These are phyloP conservation scores for Excoecaria cochinchinensis DNA, from an alignment of 345 rosid genomes.

Conservation along the genomic window DNA sequence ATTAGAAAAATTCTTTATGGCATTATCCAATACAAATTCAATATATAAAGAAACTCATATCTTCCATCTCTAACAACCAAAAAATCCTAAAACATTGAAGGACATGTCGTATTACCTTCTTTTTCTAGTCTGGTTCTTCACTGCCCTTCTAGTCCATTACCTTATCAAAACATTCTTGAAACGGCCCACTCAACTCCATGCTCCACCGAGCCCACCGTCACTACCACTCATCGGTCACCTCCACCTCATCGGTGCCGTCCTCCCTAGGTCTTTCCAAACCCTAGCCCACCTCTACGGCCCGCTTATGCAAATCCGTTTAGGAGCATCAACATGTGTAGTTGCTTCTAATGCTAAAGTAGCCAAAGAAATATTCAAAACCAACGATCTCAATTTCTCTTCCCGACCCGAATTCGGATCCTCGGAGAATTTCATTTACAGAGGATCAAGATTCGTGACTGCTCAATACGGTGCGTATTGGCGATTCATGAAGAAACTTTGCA, in stretches of 20 bases:
- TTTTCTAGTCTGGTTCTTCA: conserved; percentile 18
- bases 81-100: background rate
- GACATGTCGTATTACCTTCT: conserved; percentile 8
- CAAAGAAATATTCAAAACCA: conserved; percentile 45
- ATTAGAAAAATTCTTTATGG: background rate
- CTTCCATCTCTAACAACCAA: background rate
- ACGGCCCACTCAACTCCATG: background rate
- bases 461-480: conserved; percentile 53
- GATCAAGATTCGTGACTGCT: conserved; percentile 48
- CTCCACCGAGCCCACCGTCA: conserved; percentile 47
- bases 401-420: conserved; percentile 50
- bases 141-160: conserved; percentile 23
- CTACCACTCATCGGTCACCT: conserved; percentile 58
- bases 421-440: conserved; percentile 46
- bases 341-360: conserved; percentile 42
- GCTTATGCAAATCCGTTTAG: conserved; percentile 41
- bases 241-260: conserved; percentile 36
- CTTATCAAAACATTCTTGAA: conserved; percentile 19
- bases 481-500: conserved; percentile 70
- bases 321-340: conserved; percentile 41
- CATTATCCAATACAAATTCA: background rate
- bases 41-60: background rate
- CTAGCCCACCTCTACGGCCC: conserved; percentile 47
- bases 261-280: conserved; percentile 42
- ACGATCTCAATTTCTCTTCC: conserved; percentile 44